Percentiles rank a stretch among this genome's conserved stretches.
These are phyloP conservation scores for Hypomontagnella monticulosa DNA, from an alignment of 495 filamentous ascomycete genomes.

Conservation along the genomic window DNA sequence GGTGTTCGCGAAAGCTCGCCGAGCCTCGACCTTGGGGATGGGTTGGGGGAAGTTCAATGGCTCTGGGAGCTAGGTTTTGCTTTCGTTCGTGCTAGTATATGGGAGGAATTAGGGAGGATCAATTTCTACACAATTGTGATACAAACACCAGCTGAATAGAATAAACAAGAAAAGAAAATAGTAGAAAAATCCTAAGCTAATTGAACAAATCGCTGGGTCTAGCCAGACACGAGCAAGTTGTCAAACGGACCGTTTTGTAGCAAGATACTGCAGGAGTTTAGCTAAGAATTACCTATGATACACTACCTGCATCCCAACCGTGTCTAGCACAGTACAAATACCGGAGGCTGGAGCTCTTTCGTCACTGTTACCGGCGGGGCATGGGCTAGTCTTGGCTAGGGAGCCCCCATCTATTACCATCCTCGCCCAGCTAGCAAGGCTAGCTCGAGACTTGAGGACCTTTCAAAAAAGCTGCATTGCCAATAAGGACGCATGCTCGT, in stretches of 20 bases:
- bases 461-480: not conserved
- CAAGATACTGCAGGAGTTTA: not conserved
- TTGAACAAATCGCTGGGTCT: not conserved
- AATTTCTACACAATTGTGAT: not conserved
- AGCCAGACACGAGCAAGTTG: not conserved
- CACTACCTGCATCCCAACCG: not conserved
- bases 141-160: not conserved
- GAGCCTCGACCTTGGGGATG: not conserved
- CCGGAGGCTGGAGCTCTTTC: constrained; percentile 21
- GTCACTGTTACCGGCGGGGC: constrained; percentile 29
- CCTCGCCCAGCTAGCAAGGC: not conserved
- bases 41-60: not conserved
- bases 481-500: constrained; percentile 23
- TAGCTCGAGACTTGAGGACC: constrained; percentile 1
- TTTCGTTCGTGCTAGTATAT: not conserved
- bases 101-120: not conserved
- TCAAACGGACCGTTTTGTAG: not conserved
- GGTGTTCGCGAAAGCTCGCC: not conserved
- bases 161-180: not conserved
- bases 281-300: not conserved
- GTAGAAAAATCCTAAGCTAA: not conserved
- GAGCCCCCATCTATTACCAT: not conserved
- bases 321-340: constrained; percentile 22
- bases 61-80: not conserved
- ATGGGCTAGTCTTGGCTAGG: constrained; percentile 5